phyloP scores from a whole-genome alignment of 768 basidiomycete species.

The Russula virescens region DNA sequence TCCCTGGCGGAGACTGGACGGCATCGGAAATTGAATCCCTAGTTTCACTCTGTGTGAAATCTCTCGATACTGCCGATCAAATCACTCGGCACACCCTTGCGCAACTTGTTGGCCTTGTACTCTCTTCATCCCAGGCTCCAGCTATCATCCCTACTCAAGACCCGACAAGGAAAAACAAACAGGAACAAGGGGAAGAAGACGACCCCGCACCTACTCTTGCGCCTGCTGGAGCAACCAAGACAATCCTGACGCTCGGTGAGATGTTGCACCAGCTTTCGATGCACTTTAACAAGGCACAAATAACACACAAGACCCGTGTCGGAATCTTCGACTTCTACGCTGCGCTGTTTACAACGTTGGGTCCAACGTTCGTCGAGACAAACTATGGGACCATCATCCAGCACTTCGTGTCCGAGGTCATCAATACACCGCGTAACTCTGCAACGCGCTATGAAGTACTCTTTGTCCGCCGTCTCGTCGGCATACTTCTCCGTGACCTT shows the following conservation, averaged over 20 bases:
- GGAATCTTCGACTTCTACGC: conserved; percentile 89
- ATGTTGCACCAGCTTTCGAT: conserved; percentile 79
- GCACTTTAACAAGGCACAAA: conserved; percentile 71
- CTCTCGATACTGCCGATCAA: conserved; percentile 79
- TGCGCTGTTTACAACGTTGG: conserved; percentile 68
- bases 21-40: conserved; percentile 74
- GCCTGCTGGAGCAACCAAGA: conserved; percentile 53
- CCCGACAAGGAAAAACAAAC: conserved; percentile 56
- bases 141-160: conserved; percentile 43
- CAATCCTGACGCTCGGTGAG: conserved; percentile 65
- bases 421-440: conserved; percentile 50
- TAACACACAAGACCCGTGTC: conserved; percentile 66
- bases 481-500: conserved; percentile 75
- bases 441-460: conserved; percentile 68
- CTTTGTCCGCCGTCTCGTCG: conserved; percentile 64
- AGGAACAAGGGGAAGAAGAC: conserved; percentile 51
- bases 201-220: conserved; percentile 45
- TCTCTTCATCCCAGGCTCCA: conserved; percentile 77
- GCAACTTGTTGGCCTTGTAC: conserved; percentile 74
- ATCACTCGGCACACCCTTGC: conserved; percentile 75
- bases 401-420: conserved; percentile 76
- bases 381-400: conserved; percentile 75
- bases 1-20: conserved; percentile 50
- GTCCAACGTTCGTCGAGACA: conserved; percentile 68
- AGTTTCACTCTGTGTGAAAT: conserved; percentile 58